phyloP scores from a whole-genome alignment of 306 rosid species.

The Acacia crassicarpa region DNA sequence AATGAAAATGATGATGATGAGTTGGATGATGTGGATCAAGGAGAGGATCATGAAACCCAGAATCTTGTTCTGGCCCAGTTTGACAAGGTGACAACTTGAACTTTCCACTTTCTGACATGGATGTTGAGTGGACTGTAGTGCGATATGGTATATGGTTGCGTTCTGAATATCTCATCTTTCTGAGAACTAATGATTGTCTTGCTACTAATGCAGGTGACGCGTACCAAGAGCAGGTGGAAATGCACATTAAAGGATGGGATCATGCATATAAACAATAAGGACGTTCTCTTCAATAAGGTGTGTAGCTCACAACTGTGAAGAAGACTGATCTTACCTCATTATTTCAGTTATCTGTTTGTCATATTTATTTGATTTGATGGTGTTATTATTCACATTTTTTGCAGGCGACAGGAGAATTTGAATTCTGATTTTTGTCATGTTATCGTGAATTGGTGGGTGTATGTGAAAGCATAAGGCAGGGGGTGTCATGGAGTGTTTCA shows the following conservation, averaged over 20 bases:
- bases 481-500: slow-evolving; percentile 41
- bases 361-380: slow-evolving; percentile 7
- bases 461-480: slow-evolving; percentile 41
- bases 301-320: slow-evolving; percentile 18
- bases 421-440: slow-evolving; percentile 67
- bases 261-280: slow-evolving; percentile 94
- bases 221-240: slow-evolving; percentile 98
- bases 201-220: slow-evolving; percentile 72
- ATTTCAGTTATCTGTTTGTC: slow-evolving; percentile 22
- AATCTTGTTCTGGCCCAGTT: slow-evolving; percentile 98
- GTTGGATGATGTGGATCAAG: slow-evolving; percentile 87
- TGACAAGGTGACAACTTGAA: slow-evolving; percentile 67
- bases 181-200: not conserved
- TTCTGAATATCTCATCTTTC: not conserved
- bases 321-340: slow-evolving; percentile 13
- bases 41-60: slow-evolving; percentile 78
- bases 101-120: not conserved
- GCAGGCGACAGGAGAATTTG: slow-evolving; percentile 99
- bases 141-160: not conserved
- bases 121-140: not conserved
- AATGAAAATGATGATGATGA: slow-evolving; percentile 97
- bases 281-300: slow-evolving; percentile 96
- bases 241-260: slow-evolving; percentile 97
- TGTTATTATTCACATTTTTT: slow-evolving; percentile 20
- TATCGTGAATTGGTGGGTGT: slow-evolving; percentile 30